Evolutionary conservation across 2,329 filamentous ascomycete genomes (phyloP).

Genomic region (Thermoascus crustaceus): DNA sequence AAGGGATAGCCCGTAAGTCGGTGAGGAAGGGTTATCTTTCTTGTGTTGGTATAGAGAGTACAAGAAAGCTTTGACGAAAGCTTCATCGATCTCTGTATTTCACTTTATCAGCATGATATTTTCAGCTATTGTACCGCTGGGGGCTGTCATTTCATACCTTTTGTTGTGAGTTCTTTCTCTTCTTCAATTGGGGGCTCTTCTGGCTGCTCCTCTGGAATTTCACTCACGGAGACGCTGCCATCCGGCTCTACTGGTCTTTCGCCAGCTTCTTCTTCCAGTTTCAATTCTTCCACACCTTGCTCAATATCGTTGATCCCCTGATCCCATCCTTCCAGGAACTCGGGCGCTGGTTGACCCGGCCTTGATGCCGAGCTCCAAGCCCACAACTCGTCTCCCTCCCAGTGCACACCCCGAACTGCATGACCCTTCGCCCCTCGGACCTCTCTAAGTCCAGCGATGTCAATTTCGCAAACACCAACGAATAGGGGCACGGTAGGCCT

Average conservation of each 20-base stretch:
- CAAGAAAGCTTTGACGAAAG: conserved; percentile 56
- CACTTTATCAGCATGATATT: conserved; percentile 9
- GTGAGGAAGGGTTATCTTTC: conserved; percentile 43
- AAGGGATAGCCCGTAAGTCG: conserved; percentile 50
- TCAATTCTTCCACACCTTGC: conserved; percentile 32
- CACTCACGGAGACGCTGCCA: conserved; percentile 38
- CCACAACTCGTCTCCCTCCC: conserved; percentile 64
- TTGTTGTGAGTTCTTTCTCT: conserved; percentile 48
- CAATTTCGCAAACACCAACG: conserved; percentile 57
- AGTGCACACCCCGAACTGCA: conserved; percentile 58
- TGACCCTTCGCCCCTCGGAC: conserved; percentile 56
- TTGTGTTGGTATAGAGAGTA: conserved; percentile 55
- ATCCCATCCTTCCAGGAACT: conserved; percentile 46
- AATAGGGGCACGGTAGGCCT: conserved; percentile 54
- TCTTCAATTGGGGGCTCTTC: conserved; percentile 25
- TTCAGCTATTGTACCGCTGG: not conserved
- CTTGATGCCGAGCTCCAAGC: conserved; percentile 49
- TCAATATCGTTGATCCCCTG: conserved; percentile 20
- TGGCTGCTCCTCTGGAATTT: conserved; percentile 13
- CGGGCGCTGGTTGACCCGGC: conserved; percentile 46
- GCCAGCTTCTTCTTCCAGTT: conserved; percentile 36
- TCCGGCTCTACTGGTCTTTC: conserved; percentile 33
- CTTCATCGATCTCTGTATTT: conserved; percentile 56
- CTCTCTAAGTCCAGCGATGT: conserved; percentile 46
- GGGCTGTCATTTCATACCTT: conserved; percentile 35